Evolutionary conservation across 805 yeast species (phyloP).

Genomic region (Dipodascus albidus): DNA sequence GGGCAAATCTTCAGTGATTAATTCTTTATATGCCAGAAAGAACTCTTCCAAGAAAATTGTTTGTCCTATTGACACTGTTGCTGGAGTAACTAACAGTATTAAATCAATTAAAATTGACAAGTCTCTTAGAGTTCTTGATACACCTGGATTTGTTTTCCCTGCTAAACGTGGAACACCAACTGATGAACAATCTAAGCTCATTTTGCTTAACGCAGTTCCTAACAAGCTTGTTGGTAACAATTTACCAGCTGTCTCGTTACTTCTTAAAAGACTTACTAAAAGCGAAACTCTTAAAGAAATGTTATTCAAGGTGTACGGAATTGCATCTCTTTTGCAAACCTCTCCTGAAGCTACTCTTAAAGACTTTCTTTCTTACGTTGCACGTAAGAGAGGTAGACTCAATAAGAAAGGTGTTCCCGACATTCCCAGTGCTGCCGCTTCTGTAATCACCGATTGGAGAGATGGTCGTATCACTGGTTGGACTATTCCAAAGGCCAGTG

Average conservation of each 20-base stretch:
- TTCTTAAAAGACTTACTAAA: constrained; percentile 66
- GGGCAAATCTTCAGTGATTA: constrained; percentile 90
- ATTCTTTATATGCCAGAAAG: constrained; percentile 69
- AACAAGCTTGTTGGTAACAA: constrained; percentile 80
- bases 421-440: constrained; percentile 68
- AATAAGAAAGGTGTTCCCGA: constrained; percentile 92
- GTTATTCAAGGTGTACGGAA: constrained; percentile 57
- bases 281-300: constrained; percentile 53
- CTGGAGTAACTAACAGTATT: constrained; percentile 89
- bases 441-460: constrained; percentile 89
- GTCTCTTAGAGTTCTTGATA: constrained; percentile 78
- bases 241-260: constrained; percentile 61
- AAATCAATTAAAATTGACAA: constrained; percentile 89
- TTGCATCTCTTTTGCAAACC: constrained; percentile 69
- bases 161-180: constrained; percentile 13
- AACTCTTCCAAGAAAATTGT: constrained; percentile 42
- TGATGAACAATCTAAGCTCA: constrained; percentile 79
- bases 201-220: constrained; percentile 80
- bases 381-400: constrained; percentile 84
- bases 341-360: constrained; percentile 70
- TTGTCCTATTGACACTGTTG: constrained; percentile 97
- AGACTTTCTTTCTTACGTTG: constrained; percentile 81
- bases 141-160: constrained; percentile 98
- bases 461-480: constrained; percentile 91
- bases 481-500: constrained; percentile 57